Percentiles rank a stretch among this genome's conserved stretches.
Evolutionary conservation across 768 basidiomycete genomes (phyloP).

Genomic region (Tylopilus balloui): DNA sequence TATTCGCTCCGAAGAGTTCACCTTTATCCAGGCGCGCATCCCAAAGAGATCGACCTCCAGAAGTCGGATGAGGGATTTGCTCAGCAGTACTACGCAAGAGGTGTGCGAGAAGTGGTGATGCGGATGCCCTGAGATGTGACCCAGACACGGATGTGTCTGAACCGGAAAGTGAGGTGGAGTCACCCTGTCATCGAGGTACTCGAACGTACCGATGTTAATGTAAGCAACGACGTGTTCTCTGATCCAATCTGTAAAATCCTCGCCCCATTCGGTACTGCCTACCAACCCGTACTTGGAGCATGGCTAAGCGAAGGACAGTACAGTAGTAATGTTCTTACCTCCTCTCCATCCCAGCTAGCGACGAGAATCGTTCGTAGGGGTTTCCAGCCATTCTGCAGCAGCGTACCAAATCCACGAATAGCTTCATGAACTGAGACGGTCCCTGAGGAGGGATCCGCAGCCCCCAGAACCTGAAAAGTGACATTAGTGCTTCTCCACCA

Average conservation of each 20-base stretch:
- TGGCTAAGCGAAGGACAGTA: slow-evolving; percentile 1
- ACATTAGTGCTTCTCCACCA: neutral
- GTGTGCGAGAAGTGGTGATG: slow-evolving; percentile 80
- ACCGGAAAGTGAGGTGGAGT: slow-evolving; percentile 26
- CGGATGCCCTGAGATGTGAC: slow-evolving; percentile 46
- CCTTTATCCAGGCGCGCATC: slow-evolving; percentile 60
- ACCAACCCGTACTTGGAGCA: slow-evolving; percentile 56
- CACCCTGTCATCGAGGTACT: slow-evolving; percentile 27
- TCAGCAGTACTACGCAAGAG: slow-evolving; percentile 65
- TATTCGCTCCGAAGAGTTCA: slow-evolving; percentile 34
- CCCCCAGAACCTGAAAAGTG: slow-evolving; percentile 42
- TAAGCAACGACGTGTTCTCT: slow-evolving; percentile 80
- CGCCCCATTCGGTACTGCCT: slow-evolving; percentile 92
- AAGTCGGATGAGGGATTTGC: slow-evolving; percentile 70
- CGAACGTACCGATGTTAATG: slow-evolving; percentile 62
- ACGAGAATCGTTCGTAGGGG: slow-evolving; percentile 69
- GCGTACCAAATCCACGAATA: slow-evolving; percentile 49
- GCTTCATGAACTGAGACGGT: slow-evolving; percentile 54
- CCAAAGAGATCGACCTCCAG: slow-evolving; percentile 66
- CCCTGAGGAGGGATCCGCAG: slow-evolving; percentile 52
- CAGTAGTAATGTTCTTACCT: slow-evolving; percentile 34
- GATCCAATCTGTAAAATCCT: slow-evolving; percentile 85
- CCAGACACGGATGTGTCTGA: slow-evolving; percentile 53
- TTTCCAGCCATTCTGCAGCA: slow-evolving; percentile 58
- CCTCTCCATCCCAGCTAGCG: slow-evolving; percentile 79